Percentiles rank a stretch among this genome's conserved stretches.
These are phyloP conservation scores for Colletotrichum karsti DNA, from an alignment of 2,329 filamentous ascomycete species.

Conservation along the genomic window DNA sequence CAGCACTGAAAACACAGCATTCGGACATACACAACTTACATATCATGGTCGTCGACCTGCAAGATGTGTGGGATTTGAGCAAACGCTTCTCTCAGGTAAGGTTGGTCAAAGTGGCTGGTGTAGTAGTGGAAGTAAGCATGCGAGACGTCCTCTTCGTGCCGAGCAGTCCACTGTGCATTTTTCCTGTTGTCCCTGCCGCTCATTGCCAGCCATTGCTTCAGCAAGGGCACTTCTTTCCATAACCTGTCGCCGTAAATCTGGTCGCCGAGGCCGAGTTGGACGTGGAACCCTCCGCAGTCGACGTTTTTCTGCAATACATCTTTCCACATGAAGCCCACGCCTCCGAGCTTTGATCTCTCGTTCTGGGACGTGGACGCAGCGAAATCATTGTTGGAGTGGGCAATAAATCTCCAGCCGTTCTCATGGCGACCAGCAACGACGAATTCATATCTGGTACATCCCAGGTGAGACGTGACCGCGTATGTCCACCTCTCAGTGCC, in stretches of 20 bases:
- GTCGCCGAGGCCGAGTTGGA: constrained; percentile 89
- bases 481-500: constrained; percentile 93
- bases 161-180: constrained; percentile 89
- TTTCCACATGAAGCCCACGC: constrained; percentile 97
- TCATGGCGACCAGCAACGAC: constrained; percentile 90
- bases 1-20: constrained; percentile 21
- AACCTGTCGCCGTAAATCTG: constrained; percentile 95
- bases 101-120: constrained; percentile 97
- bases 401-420: constrained; percentile 93
- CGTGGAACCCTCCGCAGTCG: constrained; percentile 95
- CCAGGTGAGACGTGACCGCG: constrained; percentile 94
- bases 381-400: constrained; percentile 97
- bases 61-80: constrained; percentile 95
- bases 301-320: constrained; percentile 97
- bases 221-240: constrained; percentile 93
- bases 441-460: constrained; percentile 98
- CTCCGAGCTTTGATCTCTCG: constrained; percentile 86
- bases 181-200: constrained; percentile 93
- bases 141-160: constrained; percentile 93
- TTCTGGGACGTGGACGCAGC: constrained; percentile 85
- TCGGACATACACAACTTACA: constrained; percentile 68
- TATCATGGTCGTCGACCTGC: constrained; percentile 96
- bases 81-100: constrained; percentile 92
- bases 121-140: constrained; percentile 99
- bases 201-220: constrained; percentile 95